Percentiles rank a stretch among this genome's conserved stretches.
Evolutionary conservation across 2,329 filamentous ascomycete species (phyloP).

Genomic region (Ambrosiella cleistominuta): DNA sequence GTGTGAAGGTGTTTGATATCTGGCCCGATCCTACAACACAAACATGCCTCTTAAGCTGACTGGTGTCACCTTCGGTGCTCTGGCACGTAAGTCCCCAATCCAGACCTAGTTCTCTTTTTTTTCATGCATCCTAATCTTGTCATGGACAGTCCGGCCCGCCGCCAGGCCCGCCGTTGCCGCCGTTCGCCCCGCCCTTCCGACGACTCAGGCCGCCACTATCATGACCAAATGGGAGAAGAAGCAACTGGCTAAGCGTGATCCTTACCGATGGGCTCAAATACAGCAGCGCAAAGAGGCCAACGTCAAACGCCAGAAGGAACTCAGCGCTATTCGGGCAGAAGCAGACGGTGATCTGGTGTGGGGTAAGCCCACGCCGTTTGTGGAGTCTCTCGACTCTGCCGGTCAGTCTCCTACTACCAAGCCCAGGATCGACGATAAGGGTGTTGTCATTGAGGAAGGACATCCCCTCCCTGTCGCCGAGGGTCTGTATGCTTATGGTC

Average conservation of each 20-base stretch:
- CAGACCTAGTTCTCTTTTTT: conserved; percentile 15
- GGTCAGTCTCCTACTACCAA: conserved; percentile 27
- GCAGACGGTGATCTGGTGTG: conserved; percentile 61
- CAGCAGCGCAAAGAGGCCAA: conserved; percentile 74
- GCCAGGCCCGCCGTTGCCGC: conserved; percentile 27
- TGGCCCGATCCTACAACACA: conserved; percentile 12
- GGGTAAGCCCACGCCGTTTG: conserved; percentile 63
- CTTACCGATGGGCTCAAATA: conserved; percentile 65
- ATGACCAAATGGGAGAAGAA: conserved; percentile 42
- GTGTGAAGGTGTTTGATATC: conserved; percentile 2
- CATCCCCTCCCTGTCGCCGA: conserved; percentile 29
- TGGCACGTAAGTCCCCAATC: conserved; percentile 35
- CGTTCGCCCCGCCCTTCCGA: conserved; percentile 30
- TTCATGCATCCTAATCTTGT: conserved; percentile 3
- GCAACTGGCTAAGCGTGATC: conserved; percentile 53
- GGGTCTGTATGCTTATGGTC: conserved; percentile 55
- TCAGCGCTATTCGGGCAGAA: conserved; percentile 46
- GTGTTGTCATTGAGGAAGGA: conserved; percentile 23
- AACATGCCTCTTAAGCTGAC: conserved; percentile 53
- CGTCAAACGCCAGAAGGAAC: conserved; percentile 51
- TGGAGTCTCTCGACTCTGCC: conserved; percentile 60
- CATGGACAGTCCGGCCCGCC: conserved; percentile 44
- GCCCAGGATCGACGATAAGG: conserved; percentile 24
- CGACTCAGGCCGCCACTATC: conserved; percentile 47
- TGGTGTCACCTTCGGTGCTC: conserved; percentile 37